Evolutionary conservation across 768 basidiomycete species (phyloP).

Genomic region (Hemileccinum rubropunctum): DNA sequence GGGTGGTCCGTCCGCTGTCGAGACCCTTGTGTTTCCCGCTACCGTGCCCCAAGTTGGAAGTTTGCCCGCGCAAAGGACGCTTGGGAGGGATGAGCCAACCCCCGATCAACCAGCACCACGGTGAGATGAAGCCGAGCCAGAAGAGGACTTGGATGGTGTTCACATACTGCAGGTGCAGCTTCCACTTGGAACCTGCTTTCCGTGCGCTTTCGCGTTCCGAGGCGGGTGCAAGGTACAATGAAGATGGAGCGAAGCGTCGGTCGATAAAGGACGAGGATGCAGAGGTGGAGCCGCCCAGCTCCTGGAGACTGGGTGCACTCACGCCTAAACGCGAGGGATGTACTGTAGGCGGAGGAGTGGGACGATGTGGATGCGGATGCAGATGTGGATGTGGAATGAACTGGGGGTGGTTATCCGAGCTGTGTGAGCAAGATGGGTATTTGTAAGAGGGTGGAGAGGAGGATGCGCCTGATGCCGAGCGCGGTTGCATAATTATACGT

Average conservation of each 20-base stretch:
- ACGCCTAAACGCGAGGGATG: conserved; percentile 12
- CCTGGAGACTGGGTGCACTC: conserved; percentile 27
- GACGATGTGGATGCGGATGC: conserved; percentile 4
- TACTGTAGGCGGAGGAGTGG: conserved; percentile 3
- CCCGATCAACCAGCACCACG: conserved; percentile 74
- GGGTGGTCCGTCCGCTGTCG: conserved; percentile 41
- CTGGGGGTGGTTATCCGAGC: conserved; percentile 19
- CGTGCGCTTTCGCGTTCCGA: conserved; percentile 32
- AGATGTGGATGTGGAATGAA: conserved; percentile 7
- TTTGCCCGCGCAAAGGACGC: conserved; percentile 13
- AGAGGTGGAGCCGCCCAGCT: conserved; percentile 28
- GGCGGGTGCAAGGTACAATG: conserved; percentile 34
- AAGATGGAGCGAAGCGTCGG: conserved; percentile 47
- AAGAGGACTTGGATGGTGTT: conserved; percentile 58
- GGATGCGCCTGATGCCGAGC: conserved; percentile 18
- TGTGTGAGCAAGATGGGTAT: conserved; percentile 13
- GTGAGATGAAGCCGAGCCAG: conserved; percentile 71
- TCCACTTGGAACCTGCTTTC: conserved; percentile 14
- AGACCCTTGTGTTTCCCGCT: conserved; percentile 25
- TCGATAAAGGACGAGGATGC: conserved; percentile 52
- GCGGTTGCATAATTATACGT: conserved; percentile 10
- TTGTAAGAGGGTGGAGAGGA: conserved; percentile 27
- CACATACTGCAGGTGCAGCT: conserved; percentile 3
- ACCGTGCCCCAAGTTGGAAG: neutral
- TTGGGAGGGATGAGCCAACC: conserved; percentile 56